Percentiles rank a stretch among this genome's conserved stretches.
Conservation (phyloP, 768 basidiomycete species). For the Leucocoprinus leucothites region DNA sequence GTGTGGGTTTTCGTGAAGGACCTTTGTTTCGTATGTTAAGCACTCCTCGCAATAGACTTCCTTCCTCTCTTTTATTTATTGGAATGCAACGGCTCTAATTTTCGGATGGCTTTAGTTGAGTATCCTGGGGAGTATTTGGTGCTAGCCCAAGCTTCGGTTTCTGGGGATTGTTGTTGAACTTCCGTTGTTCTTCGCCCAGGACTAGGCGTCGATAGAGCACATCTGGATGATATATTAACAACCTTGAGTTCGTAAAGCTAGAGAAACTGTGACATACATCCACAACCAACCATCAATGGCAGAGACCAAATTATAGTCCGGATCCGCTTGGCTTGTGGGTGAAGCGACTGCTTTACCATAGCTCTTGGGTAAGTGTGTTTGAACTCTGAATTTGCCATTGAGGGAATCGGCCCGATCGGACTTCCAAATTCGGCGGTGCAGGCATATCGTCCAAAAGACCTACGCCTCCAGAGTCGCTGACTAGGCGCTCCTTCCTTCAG, state of each 20-base stretch:
- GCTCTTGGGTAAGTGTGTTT: background rate
- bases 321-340: conserved; percentile 35
- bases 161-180: conserved; percentile 18
- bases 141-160: conserved; percentile 15
- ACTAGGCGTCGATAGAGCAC: conserved; percentile 66
- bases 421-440: background rate
- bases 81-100: background rate
- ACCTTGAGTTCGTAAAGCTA: conserved; percentile 1
- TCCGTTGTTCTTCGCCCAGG: conserved; percentile 36
- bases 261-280: conserved; percentile 40
- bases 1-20: background rate
- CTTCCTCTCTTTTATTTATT: background rate
- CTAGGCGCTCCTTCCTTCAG: too few relatives aligned
- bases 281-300: conserved; percentile 63
- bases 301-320: conserved; percentile 57
- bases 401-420: background rate
- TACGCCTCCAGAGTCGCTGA: too few relatives aligned
- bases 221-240: conserved; percentile 32
- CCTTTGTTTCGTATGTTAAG: too few relatives aligned
- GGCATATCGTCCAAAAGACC: too few relatives aligned
- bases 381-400: background rate
- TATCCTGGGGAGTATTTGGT: conserved; percentile 13
- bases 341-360: conserved; percentile 28
- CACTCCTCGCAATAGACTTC: conserved; percentile 7
- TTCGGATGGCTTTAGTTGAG: background rate